Conservation (phyloP, 129 eudicot species). For the Pulicaria dysenterica region DNA sequence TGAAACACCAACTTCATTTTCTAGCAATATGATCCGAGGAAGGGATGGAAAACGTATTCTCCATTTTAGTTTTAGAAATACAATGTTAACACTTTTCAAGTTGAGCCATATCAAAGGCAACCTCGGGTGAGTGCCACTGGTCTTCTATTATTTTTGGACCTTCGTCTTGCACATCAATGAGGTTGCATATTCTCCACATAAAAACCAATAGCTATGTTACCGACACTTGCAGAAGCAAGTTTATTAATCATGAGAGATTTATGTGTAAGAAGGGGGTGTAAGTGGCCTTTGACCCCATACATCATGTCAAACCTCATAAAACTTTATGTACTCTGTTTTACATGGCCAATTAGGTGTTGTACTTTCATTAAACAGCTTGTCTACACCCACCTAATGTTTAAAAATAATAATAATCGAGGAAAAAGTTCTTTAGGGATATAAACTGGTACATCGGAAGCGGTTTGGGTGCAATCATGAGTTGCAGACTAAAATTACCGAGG, state of each 20-base stretch:
- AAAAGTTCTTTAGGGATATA: too few relatives aligned
- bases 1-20: conserved; percentile 47
- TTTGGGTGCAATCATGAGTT: too few relatives aligned
- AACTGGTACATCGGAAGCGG: too few relatives aligned
- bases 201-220: conserved; percentile 36
- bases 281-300: too few relatives aligned
- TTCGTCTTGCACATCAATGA: conserved; percentile 69
- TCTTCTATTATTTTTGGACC: conserved; percentile 38
- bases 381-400: too few relatives aligned
- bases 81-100: conserved; percentile 32
- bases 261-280: too few relatives aligned
- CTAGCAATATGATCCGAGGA: conserved; percentile 66
- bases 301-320: too few relatives aligned
- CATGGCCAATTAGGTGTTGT: too few relatives aligned
- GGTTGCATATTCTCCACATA: conserved; percentile 43
- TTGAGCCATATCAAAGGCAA: conserved; percentile 22
- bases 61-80: conserved; percentile 52
- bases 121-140: conserved; percentile 22
- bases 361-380: too few relatives aligned
- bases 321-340: too few relatives aligned
- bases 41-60: conserved; percentile 57
- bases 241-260: not conserved
- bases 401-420: too few relatives aligned
- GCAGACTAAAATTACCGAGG: too few relatives aligned
- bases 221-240: conserved; percentile 28